Conservation (phyloP, 1,284 basidiomycete species). For the Ustilago tritici region DNA sequence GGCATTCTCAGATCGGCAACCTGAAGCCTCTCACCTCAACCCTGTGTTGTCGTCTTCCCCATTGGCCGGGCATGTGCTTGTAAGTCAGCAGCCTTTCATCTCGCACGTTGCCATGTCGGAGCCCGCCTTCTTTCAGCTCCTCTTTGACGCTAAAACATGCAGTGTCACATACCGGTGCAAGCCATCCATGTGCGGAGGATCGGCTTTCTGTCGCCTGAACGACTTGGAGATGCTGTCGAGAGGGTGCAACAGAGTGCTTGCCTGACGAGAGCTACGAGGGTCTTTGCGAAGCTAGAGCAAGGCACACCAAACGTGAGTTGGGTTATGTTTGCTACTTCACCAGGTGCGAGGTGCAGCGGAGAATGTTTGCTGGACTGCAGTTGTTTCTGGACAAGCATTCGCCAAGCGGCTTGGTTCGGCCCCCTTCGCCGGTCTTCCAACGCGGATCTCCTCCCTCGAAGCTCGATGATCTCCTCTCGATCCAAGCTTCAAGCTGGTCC, state of each 20-base stretch:
- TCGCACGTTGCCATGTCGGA: not conserved
- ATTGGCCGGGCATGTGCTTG: not conserved
- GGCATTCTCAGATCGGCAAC: conserved; percentile 4
- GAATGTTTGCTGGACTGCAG: not conserved
- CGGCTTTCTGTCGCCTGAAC: too few relatives aligned
- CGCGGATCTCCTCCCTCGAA: not conserved
- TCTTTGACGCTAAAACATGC: not conserved
- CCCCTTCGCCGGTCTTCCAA: conserved; percentile 1
- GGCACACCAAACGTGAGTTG: too few relatives aligned
- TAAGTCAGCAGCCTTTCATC: not conserved
- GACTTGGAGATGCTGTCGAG: too few relatives aligned
- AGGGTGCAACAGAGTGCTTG: too few relatives aligned
- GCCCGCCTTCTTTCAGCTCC: conserved; percentile 3
- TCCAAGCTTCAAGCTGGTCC: not conserved
- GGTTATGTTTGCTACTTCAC: not conserved
- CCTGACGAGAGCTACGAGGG: too few relatives aligned
- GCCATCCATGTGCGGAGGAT: not conserved
- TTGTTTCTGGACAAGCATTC: not conserved
- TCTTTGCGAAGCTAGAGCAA: too few relatives aligned
- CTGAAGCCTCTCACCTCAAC: too few relatives aligned
- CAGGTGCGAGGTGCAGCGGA: not conserved
- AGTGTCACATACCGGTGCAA: not conserved
- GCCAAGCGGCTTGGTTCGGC: not conserved
- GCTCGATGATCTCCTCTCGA: not conserved
- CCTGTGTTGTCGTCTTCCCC: not conserved